Evolutionary conservation across 1,139 yeast species (phyloP).

Genomic region (Saccharomyces hybrid): DNA sequence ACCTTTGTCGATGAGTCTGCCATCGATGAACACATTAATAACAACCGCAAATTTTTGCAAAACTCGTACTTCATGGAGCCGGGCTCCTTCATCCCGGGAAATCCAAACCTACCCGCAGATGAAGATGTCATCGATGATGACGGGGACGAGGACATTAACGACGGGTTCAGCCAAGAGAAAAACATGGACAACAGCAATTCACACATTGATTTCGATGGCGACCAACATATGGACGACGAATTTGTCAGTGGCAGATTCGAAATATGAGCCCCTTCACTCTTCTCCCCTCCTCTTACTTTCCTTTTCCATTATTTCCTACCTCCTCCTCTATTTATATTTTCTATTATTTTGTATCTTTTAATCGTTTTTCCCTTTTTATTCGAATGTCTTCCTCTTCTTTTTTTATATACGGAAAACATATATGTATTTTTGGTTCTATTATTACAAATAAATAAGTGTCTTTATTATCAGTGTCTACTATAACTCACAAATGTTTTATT

Average conservation of each 20-base stretch:
- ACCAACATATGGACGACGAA: constrained; percentile 53
- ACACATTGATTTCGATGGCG: constrained; percentile 29
- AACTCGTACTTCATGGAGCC: constrained; percentile 39
- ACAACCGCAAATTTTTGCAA: constrained; percentile 29
- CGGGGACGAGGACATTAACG: constrained; percentile 48
- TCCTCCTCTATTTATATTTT: background rate
- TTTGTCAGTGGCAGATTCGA: constrained; percentile 88
- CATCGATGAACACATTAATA: constrained; percentile 70
- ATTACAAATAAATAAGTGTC: background rate
- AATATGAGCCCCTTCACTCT: constrained; percentile 37
- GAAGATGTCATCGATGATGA: constrained; percentile 77
- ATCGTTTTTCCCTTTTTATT: background rate
- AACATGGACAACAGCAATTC: constrained; percentile 9
- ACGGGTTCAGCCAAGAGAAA: constrained; percentile 6
- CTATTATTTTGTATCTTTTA: background rate
- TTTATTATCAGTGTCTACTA: background rate
- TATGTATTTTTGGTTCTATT: background rate
- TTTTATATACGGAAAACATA: background rate
- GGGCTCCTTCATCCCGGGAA: constrained; percentile 70
- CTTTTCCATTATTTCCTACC: background rate
- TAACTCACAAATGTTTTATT: background rate
- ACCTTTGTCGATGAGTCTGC: constrained; percentile 94
- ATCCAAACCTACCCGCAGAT: constrained; percentile 71
- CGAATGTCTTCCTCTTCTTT: background rate
- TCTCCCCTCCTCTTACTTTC: background rate